Percentiles rank a stretch among this genome's conserved stretches.
phyloP scores from a whole-genome alignment of 2,329 filamentous ascomycete species.

The Aspergillus udagawae region DNA sequence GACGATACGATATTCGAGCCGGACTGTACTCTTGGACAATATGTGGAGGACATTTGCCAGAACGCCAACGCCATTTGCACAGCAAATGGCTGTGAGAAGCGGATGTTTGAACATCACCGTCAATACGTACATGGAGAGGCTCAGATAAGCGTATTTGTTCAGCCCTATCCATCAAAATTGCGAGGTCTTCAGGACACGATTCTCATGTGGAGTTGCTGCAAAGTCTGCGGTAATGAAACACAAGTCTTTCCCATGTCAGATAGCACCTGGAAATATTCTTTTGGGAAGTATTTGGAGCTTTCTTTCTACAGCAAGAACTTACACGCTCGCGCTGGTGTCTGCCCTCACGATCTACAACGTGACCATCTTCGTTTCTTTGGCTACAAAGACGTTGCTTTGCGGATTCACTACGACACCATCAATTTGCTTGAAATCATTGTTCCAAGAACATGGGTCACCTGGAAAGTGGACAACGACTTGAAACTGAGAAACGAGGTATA shows the following conservation, averaged over 20 bases:
- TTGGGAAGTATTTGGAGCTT: constrained; percentile 96
- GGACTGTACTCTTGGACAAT: constrained; percentile 91
- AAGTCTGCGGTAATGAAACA: constrained; percentile 85
- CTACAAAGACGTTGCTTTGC: constrained; percentile 75
- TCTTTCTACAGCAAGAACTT: constrained; percentile 91
- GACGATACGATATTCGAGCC: constrained; percentile 65
- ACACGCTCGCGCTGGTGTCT: constrained; percentile 68
- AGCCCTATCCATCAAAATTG: constrained; percentile 65
- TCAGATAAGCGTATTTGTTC: constrained; percentile 85
- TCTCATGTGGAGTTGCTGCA: constrained; percentile 97
- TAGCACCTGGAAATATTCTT: constrained; percentile 95
- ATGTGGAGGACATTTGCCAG: constrained; percentile 83
- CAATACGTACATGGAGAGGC: constrained; percentile 97
- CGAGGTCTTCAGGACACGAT: constrained; percentile 69
- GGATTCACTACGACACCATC: constrained; percentile 89
- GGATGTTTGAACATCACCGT: constrained; percentile 87
- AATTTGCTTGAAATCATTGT: constrained; percentile 93
- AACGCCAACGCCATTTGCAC: constrained; percentile 73
- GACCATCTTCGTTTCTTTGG: constrained; percentile 94
- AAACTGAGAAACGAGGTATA: constrained; percentile 91
- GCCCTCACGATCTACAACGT: constrained; percentile 85
- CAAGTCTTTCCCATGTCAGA: constrained; percentile 88
- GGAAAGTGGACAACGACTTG: constrained; percentile 95
- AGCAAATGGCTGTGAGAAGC: constrained; percentile 78
- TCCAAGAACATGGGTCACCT: constrained; percentile 82